These are phyloP conservation scores for Hypoxylon subgilvum DNA, from an alignment of 495 filamentous ascomycete species.

Conservation along the genomic window DNA sequence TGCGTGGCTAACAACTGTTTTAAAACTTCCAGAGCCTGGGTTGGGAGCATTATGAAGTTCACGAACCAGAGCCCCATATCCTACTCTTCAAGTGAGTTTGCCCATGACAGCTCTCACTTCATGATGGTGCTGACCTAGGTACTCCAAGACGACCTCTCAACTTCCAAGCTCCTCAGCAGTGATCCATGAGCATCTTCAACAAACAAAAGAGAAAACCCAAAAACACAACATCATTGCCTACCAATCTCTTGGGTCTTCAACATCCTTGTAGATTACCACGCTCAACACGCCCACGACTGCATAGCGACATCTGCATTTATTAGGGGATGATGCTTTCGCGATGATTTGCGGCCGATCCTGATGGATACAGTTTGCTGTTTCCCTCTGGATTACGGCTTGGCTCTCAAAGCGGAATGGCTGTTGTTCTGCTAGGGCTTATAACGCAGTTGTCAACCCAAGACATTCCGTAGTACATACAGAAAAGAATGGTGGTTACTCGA, in stretches of 20 bases:
- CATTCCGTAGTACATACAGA: constrained; percentile 21
- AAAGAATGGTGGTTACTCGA: constrained; percentile 20
- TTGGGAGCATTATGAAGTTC: constrained; percentile 99
- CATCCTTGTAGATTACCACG: constrained; percentile 36
- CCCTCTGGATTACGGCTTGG: constrained; percentile 22
- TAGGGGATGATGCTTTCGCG: constrained; percentile 44
- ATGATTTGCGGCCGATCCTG: constrained; percentile 37
- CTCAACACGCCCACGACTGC: constrained; percentile 45
- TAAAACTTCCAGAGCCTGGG: constrained; percentile 74
- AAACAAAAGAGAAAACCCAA: not conserved
- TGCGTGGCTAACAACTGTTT: constrained; percentile 32
- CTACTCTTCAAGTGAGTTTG: constrained; percentile 90
- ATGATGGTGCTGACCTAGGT: constrained; percentile 2
- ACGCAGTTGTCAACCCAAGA: constrained; percentile 13
- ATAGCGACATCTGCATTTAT: constrained; percentile 50
- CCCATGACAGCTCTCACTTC: not conserved
- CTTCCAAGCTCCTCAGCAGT: constrained; percentile 72
- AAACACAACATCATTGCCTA: constrained; percentile 6
- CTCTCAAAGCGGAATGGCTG: constrained; percentile 1
- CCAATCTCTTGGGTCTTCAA: constrained; percentile 1
- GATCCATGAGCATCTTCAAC: constrained; percentile 11
- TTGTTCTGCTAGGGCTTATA: constrained; percentile 11
- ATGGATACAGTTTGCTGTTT: constrained; percentile 20
- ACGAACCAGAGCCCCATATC: constrained; percentile 97
- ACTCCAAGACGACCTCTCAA: constrained; percentile 77